These are phyloP conservation scores for Physcomitrellopsis africana DNA, from an alignment of 225 moss, liverwort and hornwort species.

Conservation along the genomic window DNA sequence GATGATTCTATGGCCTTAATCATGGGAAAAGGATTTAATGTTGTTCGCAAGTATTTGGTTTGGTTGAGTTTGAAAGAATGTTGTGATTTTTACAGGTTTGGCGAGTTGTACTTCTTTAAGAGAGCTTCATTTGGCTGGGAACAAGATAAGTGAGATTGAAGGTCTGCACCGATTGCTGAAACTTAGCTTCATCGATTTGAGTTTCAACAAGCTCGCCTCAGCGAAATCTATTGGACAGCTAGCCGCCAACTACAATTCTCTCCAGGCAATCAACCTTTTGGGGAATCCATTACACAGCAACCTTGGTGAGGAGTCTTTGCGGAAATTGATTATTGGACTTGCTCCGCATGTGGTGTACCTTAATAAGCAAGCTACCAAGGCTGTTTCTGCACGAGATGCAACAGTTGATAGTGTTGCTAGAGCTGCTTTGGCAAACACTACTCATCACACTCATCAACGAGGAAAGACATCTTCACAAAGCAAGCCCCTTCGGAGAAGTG, in stretches of 20 bases:
- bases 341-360: conserved; percentile 80
- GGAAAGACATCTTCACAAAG: conserved; percentile 54
- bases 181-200: conserved; percentile 75
- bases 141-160: conserved; percentile 96
- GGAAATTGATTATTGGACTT: conserved; percentile 69
- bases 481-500: conserved; percentile 42
- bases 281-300: conserved; percentile 85
- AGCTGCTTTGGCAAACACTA: conserved; percentile 62
- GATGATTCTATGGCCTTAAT: no score
- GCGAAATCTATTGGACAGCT: conserved; percentile 77
- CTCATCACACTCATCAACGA: conserved; percentile 52
- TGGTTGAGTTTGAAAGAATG: no score
- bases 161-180: conserved; percentile 87
- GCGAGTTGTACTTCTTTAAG: conserved; percentile 80
- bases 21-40: no score
- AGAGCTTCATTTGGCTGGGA: conserved; percentile 80
- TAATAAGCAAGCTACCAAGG: conserved; percentile 83
- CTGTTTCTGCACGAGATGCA: conserved; percentile 69
- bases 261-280: conserved; percentile 79
- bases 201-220: conserved; percentile 80
- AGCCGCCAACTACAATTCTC: conserved; percentile 85
- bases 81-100: conserved; percentile 50
- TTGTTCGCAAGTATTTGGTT: no score
- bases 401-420: conserved; percentile 69
- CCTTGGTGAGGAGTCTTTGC: conserved; percentile 80